phyloP scores from a whole-genome alignment of 306 rosid species.

The Abrus precatorius region DNA sequence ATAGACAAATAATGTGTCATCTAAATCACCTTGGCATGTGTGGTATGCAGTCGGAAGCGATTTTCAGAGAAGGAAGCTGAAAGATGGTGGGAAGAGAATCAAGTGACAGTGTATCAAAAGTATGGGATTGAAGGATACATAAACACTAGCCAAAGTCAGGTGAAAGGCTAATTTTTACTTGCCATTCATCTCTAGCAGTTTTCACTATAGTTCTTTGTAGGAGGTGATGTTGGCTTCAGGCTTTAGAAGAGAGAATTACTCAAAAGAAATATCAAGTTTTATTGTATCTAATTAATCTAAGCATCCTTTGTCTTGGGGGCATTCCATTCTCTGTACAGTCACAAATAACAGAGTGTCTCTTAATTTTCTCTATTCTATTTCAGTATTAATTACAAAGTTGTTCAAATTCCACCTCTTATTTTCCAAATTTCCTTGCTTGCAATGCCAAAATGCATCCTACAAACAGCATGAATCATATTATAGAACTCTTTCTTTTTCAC shows the following conservation, averaged over 20 bases:
- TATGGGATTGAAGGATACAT: conserved; percentile 73
- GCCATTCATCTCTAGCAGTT: conserved; percentile 52
- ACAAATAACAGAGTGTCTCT: conserved; percentile 45
- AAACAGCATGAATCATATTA: neutral
- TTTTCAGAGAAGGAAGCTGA: conserved; percentile 77
- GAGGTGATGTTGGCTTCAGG: conserved; percentile 51
- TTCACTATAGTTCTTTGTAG: conserved; percentile 41
- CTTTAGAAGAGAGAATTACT: conserved; percentile 46
- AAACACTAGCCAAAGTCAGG: conserved; percentile 54
- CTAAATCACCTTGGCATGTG: conserved; percentile 36
- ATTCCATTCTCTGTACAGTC: conserved; percentile 49
- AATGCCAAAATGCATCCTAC: neutral
- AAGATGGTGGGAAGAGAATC: conserved; percentile 92
- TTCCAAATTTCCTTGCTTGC: neutral
- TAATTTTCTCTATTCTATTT: conserved; percentile 39
- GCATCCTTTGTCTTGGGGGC: conserved; percentile 47
- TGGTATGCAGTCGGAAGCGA: conserved; percentile 68
- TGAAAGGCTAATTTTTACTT: conserved; percentile 52
- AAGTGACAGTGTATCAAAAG: conserved; percentile 65
- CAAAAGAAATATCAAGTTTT: conserved; percentile 41
- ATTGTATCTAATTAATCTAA: conserved; percentile 26
- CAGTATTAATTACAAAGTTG: conserved; percentile 5
- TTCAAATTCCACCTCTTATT: neutral
- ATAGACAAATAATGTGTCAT: conserved; percentile 1
- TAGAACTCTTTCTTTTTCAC: too few species aligned